phyloP scores from a whole-genome alignment of 495 filamentous ascomycete species.

The Lophium mytilinum region DNA sequence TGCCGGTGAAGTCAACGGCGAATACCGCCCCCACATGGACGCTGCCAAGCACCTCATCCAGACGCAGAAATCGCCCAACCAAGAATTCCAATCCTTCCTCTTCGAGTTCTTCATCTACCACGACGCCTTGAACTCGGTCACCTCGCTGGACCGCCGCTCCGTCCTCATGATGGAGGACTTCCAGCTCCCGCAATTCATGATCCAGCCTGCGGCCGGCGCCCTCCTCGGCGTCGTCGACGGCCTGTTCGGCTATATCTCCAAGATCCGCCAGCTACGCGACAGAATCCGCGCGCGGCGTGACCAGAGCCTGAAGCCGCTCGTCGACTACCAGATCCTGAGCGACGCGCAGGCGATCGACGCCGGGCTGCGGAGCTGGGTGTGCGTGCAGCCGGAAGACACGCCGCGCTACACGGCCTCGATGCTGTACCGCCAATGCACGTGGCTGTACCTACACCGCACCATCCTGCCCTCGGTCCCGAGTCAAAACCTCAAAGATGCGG shows the following conservation, averaged over 20 bases:
- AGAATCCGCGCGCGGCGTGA: constrained; percentile 60
- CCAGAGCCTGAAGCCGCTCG: constrained; percentile 55
- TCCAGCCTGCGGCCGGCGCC: constrained; percentile 63
- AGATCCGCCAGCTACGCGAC: constrained; percentile 72
- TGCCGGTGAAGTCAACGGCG: constrained; percentile 66
- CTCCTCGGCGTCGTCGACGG: constrained; percentile 84
- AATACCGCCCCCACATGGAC: constrained; percentile 74
- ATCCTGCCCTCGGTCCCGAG: constrained; percentile 66
- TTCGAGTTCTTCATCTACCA: constrained; percentile 92
- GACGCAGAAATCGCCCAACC: constrained; percentile 37
- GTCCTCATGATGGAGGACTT: constrained; percentile 52
- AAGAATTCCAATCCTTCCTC: constrained; percentile 55
- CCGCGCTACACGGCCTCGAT: constrained; percentile 68
- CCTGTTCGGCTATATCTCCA: constrained; percentile 69
- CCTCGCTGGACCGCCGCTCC: constrained; percentile 52
- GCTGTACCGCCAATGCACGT: constrained; percentile 83
- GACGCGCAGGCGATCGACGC: constrained; percentile 71
- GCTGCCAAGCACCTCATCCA: constrained; percentile 65
- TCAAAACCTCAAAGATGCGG: constrained; percentile 60
- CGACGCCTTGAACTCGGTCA: constrained; percentile 73
- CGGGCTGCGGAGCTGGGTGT: constrained; percentile 68
- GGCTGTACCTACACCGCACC: constrained; percentile 83
- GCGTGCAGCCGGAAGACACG: constrained; percentile 59
- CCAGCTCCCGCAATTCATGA: constrained; percentile 59
- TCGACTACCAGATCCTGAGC: constrained; percentile 67